phyloP scores from a whole-genome alignment of 164 flowering plant species.

The Stephania cephalantha region DNA sequence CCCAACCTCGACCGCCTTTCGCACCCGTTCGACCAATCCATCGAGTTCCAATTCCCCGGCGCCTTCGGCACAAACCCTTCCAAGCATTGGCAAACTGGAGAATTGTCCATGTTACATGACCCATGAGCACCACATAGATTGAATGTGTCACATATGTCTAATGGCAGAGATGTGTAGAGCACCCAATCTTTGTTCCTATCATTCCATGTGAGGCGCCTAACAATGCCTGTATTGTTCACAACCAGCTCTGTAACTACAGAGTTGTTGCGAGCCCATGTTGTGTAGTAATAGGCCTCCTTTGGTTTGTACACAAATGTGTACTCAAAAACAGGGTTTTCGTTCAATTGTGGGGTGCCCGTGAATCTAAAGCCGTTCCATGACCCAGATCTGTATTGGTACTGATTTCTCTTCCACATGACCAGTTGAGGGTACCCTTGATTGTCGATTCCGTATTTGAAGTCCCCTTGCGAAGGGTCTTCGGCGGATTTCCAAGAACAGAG shows the following conservation, averaged over 20 bases:
- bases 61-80: slow-evolving; percentile 35
- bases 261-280: background rate
- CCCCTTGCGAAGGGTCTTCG: slow-evolving; percentile 31
- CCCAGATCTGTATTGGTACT: slow-evolving; percentile 31
- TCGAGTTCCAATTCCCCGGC: slow-evolving; percentile 23
- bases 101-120: slow-evolving; percentile 27
- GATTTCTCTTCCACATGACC: slow-evolving; percentile 10
- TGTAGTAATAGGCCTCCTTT: slow-evolving; percentile 7
- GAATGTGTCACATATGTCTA: slow-evolving; percentile 17
- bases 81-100: slow-evolving; percentile 37
- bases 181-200: slow-evolving; percentile 5
- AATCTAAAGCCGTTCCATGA: slow-evolving; percentile 50
- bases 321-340: background rate
- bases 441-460: slow-evolving; percentile 16
- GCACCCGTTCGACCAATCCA: slow-evolving; percentile 21
- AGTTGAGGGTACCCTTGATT: slow-evolving; percentile 29
- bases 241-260: slow-evolving; percentile 3
- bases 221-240: slow-evolving; percentile 1
- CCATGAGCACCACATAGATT: slow-evolving; percentile 26
- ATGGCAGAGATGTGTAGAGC: background rate
- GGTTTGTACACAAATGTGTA: background rate
- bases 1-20: slow-evolving; percentile 11
- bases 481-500: slow-evolving; percentile 28
- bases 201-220: slow-evolving; percentile 14
- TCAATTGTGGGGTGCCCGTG: slow-evolving; percentile 16